Evolutionary conservation across 306 rosid genomes (phyloP), one percentile per base, ranked within the genome.

Genomic region (Castanospermum australe): DNA sequence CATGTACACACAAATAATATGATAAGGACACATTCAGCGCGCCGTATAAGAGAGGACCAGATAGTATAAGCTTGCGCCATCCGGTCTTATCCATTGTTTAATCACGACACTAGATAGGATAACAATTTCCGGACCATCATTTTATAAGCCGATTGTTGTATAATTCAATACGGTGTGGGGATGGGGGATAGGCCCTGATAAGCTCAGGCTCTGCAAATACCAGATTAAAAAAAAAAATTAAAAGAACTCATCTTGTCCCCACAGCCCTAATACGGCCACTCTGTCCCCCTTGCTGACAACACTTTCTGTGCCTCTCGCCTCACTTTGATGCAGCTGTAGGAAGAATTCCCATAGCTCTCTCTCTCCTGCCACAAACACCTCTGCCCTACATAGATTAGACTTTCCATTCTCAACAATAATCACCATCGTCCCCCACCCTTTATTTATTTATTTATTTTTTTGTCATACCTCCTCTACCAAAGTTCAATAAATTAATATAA

Each of bases 1-100:
- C 51, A 17, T 35, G n/a, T 78, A 52, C 61, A 52, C 47, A 57
- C 22, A 67, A 66, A 79, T 52, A 66, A 64, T 55, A 75, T 28
- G 33, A 67, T 6, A 42, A 64, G 81, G 14, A 20, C 24, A 63
- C 52, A 52, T 73, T 50, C 60, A 28, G 48, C 32, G 5, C 24
- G 15, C 44, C 15, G 12, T 24, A 22, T n/a, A 25, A 71, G 48
- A 50, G 73, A 73, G 52, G 62, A 62, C 36, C 73, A 25, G 5
- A 10, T 17, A 22, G 62, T n/a, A 56, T 56, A 22, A 21, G 62
- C n/a, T 0, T 28, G 2, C 3, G 15, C 13, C 24, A 67, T 22
- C 57, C 15, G 15, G 45, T 7, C 45, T 44, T 6, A 22, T 41
- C 55, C 72, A 66, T 41, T 22, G 12, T 39, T 66, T 21, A 66